These are phyloP conservation scores for Sphaerostilbella broomeana DNA, from an alignment of 2,329 filamentous ascomycete species.

Conservation along the genomic window DNA sequence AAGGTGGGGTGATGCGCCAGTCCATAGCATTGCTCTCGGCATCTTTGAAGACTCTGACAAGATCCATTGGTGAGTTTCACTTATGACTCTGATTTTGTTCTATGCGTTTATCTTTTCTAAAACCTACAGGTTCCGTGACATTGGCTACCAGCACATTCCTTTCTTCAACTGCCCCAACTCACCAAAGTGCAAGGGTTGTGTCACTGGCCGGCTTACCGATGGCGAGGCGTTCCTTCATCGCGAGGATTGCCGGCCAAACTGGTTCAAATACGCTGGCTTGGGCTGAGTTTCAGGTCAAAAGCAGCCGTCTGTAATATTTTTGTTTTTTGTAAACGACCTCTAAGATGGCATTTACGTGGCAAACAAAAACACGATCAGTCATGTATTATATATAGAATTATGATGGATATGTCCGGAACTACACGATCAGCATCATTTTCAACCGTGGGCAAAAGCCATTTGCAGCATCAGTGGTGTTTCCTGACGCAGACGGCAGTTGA, in stretches of 20 bases:
- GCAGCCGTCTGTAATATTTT: too few relatives aligned
- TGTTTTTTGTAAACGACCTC: too few relatives aligned
- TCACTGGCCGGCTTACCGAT: slow-evolving; percentile 81
- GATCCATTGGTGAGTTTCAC: slow-evolving; percentile 75
- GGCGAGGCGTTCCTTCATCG: slow-evolving; percentile 78
- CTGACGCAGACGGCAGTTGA: slow-evolving; percentile 18
- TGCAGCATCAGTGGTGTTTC: slow-evolving; percentile 4
- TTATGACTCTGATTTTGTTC: slow-evolving; percentile 4
- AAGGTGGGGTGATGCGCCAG: slow-evolving; percentile 94
- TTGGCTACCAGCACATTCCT: slow-evolving; percentile 95
- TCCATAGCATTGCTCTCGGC: slow-evolving; percentile 88
- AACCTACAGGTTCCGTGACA: slow-evolving; percentile 85
- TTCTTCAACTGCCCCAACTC: slow-evolving; percentile 99
- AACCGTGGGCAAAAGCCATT: slow-evolving; percentile 7
- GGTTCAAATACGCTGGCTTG: slow-evolving; percentile 93
- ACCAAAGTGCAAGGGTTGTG: slow-evolving; percentile 83
- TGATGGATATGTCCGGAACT: slow-evolving; percentile 12
- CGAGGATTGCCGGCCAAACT: slow-evolving; percentile 92
- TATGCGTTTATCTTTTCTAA: slow-evolving; percentile 8
- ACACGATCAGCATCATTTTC: slow-evolving; percentile 5
- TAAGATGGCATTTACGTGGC: too few relatives aligned
- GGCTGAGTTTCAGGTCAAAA: too few relatives aligned
- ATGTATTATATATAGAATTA: slow-evolving; percentile 13
- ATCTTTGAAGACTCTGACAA: slow-evolving; percentile 86
- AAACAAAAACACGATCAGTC: too few relatives aligned